These are phyloP conservation scores for Lanmaoa rubissima DNA, from an alignment of 768 basidiomycete species.

Conservation along the genomic window DNA sequence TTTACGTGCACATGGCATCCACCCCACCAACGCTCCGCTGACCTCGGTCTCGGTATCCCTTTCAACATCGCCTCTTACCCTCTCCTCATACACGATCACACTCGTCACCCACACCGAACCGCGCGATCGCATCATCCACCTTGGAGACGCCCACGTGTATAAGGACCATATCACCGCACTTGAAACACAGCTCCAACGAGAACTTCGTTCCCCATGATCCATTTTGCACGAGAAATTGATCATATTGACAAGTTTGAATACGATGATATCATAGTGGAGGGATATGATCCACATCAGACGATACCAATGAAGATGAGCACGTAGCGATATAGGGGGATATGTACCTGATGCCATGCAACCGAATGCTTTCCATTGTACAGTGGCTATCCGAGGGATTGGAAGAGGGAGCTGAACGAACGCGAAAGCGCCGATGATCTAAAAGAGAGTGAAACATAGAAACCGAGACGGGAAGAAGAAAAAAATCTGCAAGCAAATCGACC, in stretches of 20 bases:
- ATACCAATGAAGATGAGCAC: no score
- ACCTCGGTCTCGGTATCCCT: no score
- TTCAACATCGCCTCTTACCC: slow-evolving; percentile 99
- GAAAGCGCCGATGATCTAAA: no score
- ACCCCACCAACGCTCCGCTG: no score
- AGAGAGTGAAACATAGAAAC: neutral
- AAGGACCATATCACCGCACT: slow-evolving; percentile 89
- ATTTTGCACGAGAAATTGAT: slow-evolving; percentile 62
- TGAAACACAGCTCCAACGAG: slow-evolving; percentile 66
- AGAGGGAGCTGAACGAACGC: neutral
- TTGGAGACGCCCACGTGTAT: slow-evolving; percentile 98
- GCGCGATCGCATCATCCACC: slow-evolving; percentile 89
- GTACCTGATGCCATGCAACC: neutral
- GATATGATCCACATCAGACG: no score
- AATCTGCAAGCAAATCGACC: neutral
- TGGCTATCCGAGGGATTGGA: neutral
- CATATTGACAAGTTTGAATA: slow-evolving; percentile 80
- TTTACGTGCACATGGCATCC: no score
- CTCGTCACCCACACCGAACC: slow-evolving; percentile 83
- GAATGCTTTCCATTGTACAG: neutral
- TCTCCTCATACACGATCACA: slow-evolving; percentile 97
- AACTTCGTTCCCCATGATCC: slow-evolving; percentile 84
- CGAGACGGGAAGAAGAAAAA: neutral
- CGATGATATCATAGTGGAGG: no score
- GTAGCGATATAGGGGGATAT: no score